Conservation (phyloP, 495 filamentous ascomycete species). For the Cercophora newfieldiana region DNA sequence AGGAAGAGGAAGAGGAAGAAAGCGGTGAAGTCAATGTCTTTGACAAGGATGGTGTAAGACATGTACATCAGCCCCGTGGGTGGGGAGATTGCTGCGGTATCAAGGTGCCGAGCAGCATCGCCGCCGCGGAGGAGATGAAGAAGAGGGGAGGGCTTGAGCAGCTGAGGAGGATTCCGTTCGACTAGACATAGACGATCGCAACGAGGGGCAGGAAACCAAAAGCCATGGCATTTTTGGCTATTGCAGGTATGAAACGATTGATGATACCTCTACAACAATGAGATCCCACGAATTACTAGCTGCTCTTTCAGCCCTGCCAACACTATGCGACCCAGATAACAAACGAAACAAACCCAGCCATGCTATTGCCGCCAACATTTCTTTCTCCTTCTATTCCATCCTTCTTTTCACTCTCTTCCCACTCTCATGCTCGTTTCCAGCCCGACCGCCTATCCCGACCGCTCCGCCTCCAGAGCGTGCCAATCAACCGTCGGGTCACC, state of each 20-base stretch:
- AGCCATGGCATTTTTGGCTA: not conserved
- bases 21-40: constrained; percentile 57
- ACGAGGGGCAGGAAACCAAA: not conserved
- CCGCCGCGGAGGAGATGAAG: constrained; percentile 80
- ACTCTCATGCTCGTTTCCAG: not conserved
- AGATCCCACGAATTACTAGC: too few species aligned
- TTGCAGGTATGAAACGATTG: not conserved
- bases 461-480: not conserved
- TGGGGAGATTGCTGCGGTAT: constrained; percentile 99
- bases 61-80: constrained; percentile 61
- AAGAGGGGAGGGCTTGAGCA: constrained; percentile 65
- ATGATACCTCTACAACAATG: not conserved
- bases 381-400: too few species aligned
- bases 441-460: not conserved
- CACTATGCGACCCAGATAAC: too few species aligned
- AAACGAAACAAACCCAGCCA: too few species aligned
- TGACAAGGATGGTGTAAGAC: constrained; percentile 65
- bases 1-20: constrained; percentile 52
- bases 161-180: constrained; percentile 87
- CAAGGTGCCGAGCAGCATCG: constrained; percentile 91
- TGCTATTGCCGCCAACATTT: too few species aligned
- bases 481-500: constrained; percentile 22
- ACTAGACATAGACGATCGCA: constrained; percentile 49
- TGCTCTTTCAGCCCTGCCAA: too few species aligned
- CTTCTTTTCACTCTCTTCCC: too few species aligned